Evolutionary conservation across 2,329 filamentous ascomycete species (phyloP), one percentile per base, ranked within the genome.

Genomic region (Apiospora sp.): DNA sequence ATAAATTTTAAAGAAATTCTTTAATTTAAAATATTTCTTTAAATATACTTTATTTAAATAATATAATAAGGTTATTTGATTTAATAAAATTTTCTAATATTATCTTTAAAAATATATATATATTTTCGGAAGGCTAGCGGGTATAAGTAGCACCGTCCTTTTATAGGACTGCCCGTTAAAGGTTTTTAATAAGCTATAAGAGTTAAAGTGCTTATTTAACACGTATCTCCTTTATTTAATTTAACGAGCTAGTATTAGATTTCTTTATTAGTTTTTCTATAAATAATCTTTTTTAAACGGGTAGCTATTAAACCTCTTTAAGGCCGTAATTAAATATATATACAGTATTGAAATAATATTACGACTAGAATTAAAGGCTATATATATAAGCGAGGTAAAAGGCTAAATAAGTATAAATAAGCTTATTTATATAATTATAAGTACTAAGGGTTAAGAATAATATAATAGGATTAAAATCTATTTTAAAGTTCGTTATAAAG

Each of bases 141-240:
- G n/a, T 51, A 51, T 8, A 7, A 51, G 48, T 51, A 51, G 48
- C 46, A n/a, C 46, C 46, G 46, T 49, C 46, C 7, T 49, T 49
- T 22, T 49, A 22, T 49, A 49, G 46, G 46, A 49, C 46, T 49
- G 46, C 48, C 48, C n/a, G 48, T n/a, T 51, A n/a, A 51, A 51
- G 48, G 48, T 51, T n/a, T 51, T n/a, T n/a, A 51, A 51, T 51
- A n/a, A 51, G 48, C 48, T 51, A n/a, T n/a, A 51, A n/a, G 48
- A 51, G 48, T n/a, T n/a, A 51, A 51, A 51, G 48, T 24, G 48
- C 22, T n/a, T 7, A n/a, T n/a, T 51, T 51, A n/a, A 51, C 48
- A 51, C 48, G 48, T n/a, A 51, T 51, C 48, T 51, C 48, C 27
- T 51, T n/a, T n/a, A 51, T n/a, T n/a, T n/a, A 51, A n/a, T n/a